phyloP scores from a whole-genome alignment of 2,329 filamentous ascomycete genomes.

The Drechslera avenae region DNA sequence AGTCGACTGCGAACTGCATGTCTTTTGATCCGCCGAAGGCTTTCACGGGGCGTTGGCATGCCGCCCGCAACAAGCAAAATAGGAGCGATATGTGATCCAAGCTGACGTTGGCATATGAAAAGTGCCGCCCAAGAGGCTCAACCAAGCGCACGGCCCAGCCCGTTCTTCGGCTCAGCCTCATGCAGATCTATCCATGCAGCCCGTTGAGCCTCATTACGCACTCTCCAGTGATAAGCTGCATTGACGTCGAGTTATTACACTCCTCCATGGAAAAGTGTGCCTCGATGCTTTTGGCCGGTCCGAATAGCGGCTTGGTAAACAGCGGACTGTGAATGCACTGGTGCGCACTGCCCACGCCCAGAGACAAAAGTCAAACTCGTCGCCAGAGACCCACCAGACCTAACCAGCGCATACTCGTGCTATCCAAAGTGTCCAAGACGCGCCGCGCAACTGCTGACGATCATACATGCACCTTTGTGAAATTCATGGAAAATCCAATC shows the following conservation, averaged over 20 bases:
- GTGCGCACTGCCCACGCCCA: conserved; percentile 10
- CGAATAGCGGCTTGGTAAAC: background rate
- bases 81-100: conserved; percentile 1
- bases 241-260: background rate
- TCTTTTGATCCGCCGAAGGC: conserved; percentile 3
- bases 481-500: too few relatives aligned
- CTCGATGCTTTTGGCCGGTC: conserved; percentile 1
- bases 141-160: conserved; percentile 11
- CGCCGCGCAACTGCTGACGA: conserved; percentile 1
- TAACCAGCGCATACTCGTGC: background rate
- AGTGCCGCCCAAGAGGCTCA: conserved; percentile 3
- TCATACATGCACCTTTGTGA: background rate
- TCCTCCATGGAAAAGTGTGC: conserved; percentile 1
- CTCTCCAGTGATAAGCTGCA: conserved; percentile 5
- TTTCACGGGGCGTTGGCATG: background rate
- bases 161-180: conserved; percentile 14
- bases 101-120: conserved; percentile 5
- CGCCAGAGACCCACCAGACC: conserved; percentile 6
- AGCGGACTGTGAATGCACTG: background rate
- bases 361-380: background rate
- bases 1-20: background rate
- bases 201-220: conserved; percentile 1
- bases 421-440: background rate
- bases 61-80: background rate
- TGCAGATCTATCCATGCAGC: conserved; percentile 10